Conservation (phyloP, 2,329 filamentous ascomycete genomes). For the Talaromyces sp. region DNA sequence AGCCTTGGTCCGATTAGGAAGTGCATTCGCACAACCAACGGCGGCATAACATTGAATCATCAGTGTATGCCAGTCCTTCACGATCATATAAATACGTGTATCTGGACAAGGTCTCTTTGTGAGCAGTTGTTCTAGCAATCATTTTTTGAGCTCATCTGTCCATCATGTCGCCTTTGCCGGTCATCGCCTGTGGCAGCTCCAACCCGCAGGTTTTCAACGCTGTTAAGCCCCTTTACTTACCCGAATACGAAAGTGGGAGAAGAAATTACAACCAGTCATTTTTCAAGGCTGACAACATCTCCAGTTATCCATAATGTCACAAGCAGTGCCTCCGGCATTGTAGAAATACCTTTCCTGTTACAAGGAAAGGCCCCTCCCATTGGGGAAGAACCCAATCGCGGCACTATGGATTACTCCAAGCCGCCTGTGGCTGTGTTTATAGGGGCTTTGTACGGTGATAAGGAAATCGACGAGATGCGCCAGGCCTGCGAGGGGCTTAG, state of each 20-base stretch:
- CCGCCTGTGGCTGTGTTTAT: not conserved
- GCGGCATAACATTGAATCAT: not conserved
- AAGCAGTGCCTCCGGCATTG: not conserved
- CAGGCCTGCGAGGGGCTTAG: conserved; percentile 10
- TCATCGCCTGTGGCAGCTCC: not conserved
- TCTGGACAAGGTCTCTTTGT: not conserved
- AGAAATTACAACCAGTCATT: not conserved
- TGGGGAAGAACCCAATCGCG: not conserved
- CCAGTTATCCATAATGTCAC: not conserved
- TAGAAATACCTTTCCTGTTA: not conserved
- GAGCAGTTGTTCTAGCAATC: not conserved
- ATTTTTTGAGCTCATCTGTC: not conserved
- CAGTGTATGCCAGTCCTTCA: not conserved
- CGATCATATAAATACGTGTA: not conserved
- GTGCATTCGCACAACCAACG: not conserved
- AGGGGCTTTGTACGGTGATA: conserved; percentile 12
- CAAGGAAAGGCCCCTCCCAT: not conserved
- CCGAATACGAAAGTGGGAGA: not conserved
- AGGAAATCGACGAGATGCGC: conserved; percentile 12
- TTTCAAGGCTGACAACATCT: not conserved
- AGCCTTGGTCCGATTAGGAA: not conserved
- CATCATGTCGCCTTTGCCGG: not conserved
- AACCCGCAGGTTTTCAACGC: conserved; percentile 1
- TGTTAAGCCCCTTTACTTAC: not conserved
- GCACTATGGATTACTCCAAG: not conserved